Evolutionary conservation across 169 alveolate genomes (phyloP).

Genomic region (Eimeria acervulina): DNA sequence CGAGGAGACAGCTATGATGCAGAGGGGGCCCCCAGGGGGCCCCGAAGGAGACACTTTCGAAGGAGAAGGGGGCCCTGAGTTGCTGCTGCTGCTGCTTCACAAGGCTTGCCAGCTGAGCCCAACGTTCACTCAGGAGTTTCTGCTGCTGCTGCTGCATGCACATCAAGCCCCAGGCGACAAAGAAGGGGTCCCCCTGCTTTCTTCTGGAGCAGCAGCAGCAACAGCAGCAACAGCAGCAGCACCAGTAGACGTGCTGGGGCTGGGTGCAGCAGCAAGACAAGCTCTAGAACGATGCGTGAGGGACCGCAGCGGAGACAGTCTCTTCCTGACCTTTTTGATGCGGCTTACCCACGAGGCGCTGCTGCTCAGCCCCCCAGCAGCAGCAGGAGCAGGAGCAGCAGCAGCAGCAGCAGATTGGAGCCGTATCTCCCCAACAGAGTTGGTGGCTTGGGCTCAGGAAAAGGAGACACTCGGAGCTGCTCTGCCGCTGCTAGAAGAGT

Average conservation of each 20-base stretch:
- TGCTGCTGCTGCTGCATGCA: neutral
- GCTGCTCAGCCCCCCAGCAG: neutral
- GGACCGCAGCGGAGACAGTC: slow-evolving; percentile 9
- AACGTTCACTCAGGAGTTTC: neutral
- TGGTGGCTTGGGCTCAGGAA: neutral
- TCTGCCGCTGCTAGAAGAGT: slow-evolving; percentile 31
- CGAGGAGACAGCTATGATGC: slow-evolving; percentile 6
- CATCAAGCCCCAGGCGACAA: neutral
- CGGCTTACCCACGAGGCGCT: neutral
- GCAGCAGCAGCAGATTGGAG: neutral
- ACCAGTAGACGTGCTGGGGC: slow-evolving; percentile 26
- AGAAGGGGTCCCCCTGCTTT: neutral
- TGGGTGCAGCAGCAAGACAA: neutral
- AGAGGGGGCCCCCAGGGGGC: neutral
- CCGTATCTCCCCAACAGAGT: neutral
- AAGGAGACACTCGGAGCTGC: slow-evolving; percentile 23
- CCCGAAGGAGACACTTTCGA: neutral
- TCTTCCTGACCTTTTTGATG: neutral
- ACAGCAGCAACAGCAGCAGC: neutral
- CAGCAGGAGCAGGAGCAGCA: neutral
- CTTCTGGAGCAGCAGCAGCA: no score
- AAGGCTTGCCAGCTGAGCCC: neutral
- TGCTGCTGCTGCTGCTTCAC: neutral
- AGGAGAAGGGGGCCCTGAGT: neutral
- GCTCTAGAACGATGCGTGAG: slow-evolving; percentile 6